phyloP scores from a whole-genome alignment of 2,329 filamentous ascomycete species.

The Meredithiella fracta region DNA sequence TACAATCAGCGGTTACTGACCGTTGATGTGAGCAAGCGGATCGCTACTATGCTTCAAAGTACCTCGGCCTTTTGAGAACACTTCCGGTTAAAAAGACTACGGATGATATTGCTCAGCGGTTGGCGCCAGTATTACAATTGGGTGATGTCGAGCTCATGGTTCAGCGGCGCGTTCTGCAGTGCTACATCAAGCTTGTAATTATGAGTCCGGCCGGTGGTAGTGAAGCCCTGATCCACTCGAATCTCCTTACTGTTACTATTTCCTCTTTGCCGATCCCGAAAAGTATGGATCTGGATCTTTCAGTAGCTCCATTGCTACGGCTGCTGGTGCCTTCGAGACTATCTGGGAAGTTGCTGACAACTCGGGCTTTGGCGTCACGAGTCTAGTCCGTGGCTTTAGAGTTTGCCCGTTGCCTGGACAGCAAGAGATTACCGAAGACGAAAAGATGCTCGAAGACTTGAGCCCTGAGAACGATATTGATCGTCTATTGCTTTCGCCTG shows the following conservation, averaged over 20 bases:
- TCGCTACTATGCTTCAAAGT: conserved; percentile 88
- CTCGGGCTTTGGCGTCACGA: conserved; percentile 82
- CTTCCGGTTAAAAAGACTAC: conserved; percentile 69
- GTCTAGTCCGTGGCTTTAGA: conserved; percentile 63
- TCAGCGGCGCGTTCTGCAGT: conserved; percentile 79
- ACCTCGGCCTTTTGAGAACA: conserved; percentile 79
- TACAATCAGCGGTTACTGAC: conserved; percentile 87
- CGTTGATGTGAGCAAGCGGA: conserved; percentile 80
- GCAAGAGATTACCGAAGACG: conserved; percentile 28
- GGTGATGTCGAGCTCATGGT: conserved; percentile 89
- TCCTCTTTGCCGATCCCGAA: conserved; percentile 88
- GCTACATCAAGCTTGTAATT: conserved; percentile 81
- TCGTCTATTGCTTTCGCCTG: conserved; percentile 45
- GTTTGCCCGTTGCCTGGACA: conserved; percentile 55
- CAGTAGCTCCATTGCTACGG: conserved; percentile 80
- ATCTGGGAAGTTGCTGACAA: conserved; percentile 95
- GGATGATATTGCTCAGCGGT: conserved; percentile 69
- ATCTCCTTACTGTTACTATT: conserved; percentile 74
- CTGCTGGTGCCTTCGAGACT: conserved; percentile 76
- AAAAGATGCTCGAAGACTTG: conserved; percentile 26
- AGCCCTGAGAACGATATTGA: conserved; percentile 52
- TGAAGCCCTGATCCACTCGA: conserved; percentile 79
- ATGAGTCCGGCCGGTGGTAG: conserved; percentile 70
- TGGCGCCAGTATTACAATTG: conserved; percentile 73
- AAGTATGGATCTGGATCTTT: conserved; percentile 72